Conservation (phyloP, 2,329 filamentous ascomycete species). For the Aphanoascus verrucosus region DNA sequence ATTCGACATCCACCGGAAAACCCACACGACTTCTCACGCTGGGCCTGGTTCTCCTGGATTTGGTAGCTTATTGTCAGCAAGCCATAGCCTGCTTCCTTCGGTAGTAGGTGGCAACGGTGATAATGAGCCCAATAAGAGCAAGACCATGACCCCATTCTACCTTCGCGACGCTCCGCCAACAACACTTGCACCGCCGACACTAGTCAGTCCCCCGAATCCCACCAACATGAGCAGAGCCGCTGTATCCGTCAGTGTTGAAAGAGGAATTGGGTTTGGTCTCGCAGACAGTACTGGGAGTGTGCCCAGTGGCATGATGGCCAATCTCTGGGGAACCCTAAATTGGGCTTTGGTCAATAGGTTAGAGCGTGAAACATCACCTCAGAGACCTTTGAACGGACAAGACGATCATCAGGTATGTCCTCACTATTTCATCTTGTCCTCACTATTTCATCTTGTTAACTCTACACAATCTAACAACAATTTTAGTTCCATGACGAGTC, state of each 20-base stretch:
- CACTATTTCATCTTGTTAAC: no score
- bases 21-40: conserved; percentile 37
- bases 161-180: conserved; percentile 43
- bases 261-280: conserved; percentile 53
- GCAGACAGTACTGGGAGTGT: conserved; percentile 56
- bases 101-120: conserved; percentile 20
- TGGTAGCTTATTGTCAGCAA: conserved; percentile 74
- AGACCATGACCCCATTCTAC: conserved; percentile 20
- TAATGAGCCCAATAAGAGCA: conserved; percentile 27
- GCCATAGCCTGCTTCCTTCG: conserved; percentile 43
- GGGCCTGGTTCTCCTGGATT: conserved; percentile 47
- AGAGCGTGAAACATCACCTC: conserved; percentile 41
- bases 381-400: conserved; percentile 19
- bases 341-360: conserved; percentile 61
- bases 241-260: conserved; percentile 68
- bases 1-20: conserved; percentile 77
- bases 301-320: conserved; percentile 78
- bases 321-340: conserved; percentile 82
- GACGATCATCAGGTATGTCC: conserved; percentile 14
- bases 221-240: conserved; percentile 82
- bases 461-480: conserved; percentile 1
- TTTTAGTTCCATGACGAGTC: conserved; percentile 16
- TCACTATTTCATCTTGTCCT: no score
- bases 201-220: conserved; percentile 70
- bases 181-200: conserved; percentile 66